Percentiles rank a stretch among this genome's conserved stretches.
These are phyloP conservation scores for Aspergillus thermomutatus DNA, from an alignment of 2,329 filamentous ascomycete species.

Conservation along the genomic window DNA sequence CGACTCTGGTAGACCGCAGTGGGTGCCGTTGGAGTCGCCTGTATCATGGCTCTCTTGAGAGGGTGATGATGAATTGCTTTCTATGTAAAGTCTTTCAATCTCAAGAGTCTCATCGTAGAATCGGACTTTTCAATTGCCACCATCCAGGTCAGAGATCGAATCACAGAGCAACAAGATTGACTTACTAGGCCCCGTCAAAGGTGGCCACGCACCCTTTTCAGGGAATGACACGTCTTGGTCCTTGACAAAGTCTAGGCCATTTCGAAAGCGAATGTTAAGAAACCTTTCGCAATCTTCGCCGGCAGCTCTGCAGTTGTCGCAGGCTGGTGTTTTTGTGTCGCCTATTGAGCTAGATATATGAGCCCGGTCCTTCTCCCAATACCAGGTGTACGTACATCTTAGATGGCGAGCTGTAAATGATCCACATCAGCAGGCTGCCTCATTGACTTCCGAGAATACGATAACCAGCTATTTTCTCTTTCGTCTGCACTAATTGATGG, in stretches of 20 bases:
- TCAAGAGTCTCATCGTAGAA: constrained; percentile 23
- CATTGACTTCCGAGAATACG: too few relatives aligned
- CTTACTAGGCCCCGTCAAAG: constrained; percentile 14
- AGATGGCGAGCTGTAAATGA: constrained; percentile 18
- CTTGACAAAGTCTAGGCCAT: constrained; percentile 12
- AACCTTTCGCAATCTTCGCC: constrained; percentile 16
- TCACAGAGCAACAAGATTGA: not conserved
- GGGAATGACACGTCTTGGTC: constrained; percentile 14
- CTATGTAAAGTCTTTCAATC: constrained; percentile 13
- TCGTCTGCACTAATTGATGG: not conserved
- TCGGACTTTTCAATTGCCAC: constrained; percentile 14
- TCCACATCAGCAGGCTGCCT: not conserved
- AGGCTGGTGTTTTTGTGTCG: constrained; percentile 13
- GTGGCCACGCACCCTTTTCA: constrained; percentile 13
- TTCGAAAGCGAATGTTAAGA: constrained; percentile 20
- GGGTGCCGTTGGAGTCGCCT: too few relatives aligned
- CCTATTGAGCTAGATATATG: constrained; percentile 10
- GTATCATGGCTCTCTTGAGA: not conserved
- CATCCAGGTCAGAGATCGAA: not conserved
- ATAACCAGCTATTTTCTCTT: not conserved
- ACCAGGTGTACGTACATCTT: constrained; percentile 14
- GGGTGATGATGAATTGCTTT: not conserved
- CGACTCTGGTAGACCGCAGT: not conserved
- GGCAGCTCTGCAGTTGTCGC: constrained; percentile 16
- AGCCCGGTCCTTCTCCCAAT: not conserved